Conservation (phyloP, 139 green algal genomes). For the Coelastrella sp. region DNA sequence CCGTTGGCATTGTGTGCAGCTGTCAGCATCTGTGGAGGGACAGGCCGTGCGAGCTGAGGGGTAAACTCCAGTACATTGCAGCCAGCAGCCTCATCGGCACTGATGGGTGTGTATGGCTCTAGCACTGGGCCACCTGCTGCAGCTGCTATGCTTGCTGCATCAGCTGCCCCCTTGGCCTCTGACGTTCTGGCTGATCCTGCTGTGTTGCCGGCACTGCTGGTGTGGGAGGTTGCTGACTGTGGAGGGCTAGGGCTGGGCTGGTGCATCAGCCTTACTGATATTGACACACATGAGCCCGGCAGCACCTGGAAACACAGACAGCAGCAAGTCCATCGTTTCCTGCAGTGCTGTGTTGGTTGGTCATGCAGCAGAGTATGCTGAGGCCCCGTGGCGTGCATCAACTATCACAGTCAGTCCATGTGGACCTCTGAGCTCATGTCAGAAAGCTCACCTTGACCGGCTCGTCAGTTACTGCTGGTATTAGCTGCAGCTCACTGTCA, state of each 20-base stretch:
- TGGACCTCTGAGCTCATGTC: neutral
- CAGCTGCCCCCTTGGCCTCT: slow-evolving; percentile 2
- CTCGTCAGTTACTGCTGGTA: neutral
- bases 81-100: neutral
- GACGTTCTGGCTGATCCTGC: neutral
- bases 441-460: neutral
- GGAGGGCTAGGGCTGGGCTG: neutral
- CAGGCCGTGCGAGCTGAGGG: neutral
- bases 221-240: neutral
- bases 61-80: slow-evolving; percentile 38
- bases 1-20: neutral
- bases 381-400: neutral
- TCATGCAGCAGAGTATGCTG: neutral
- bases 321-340: neutral
- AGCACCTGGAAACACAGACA: slow-evolving; percentile 7
- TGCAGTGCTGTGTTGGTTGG: neutral
- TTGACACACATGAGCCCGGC: slow-evolving; percentile 3
- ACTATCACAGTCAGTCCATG: neutral
- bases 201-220: neutral
- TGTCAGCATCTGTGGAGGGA: neutral
- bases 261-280: slow-evolving; percentile 23
- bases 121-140: neutral
- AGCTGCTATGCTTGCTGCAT: neutral
- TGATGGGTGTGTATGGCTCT: neutral
- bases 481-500: neutral